phyloP scores from a whole-genome alignment of 2,329 filamentous ascomycete genomes.

The Xylaria sp. region DNA sequence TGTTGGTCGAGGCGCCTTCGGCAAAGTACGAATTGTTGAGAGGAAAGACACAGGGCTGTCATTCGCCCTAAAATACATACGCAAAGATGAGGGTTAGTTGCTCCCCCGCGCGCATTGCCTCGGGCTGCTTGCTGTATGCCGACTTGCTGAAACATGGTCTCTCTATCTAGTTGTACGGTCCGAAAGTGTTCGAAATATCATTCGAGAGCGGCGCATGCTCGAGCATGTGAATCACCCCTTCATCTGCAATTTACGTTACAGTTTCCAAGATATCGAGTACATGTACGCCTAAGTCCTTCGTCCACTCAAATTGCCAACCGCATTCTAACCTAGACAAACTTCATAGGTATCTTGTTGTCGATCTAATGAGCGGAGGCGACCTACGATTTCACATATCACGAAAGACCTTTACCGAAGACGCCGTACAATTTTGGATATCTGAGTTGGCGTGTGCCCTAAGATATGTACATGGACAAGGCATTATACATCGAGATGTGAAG shows the following conservation, averaged over 20 bases:
- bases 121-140: conserved; percentile 8
- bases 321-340: conserved; percentile 50
- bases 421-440: conserved; percentile 96
- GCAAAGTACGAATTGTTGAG: conserved; percentile 98
- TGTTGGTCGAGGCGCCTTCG: conserved; percentile 97
- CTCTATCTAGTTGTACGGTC: conserved; percentile 83
- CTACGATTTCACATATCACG: conserved; percentile 96
- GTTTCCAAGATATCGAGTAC: conserved; percentile 99
- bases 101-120: conserved; percentile 18
- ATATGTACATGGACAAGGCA: conserved; percentile 87
- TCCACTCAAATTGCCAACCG: conserved; percentile 1
- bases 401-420: conserved; percentile 98
- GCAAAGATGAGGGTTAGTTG: conserved; percentile 92
- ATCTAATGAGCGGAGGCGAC: conserved; percentile 98
- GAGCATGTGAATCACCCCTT: conserved; percentile 98
- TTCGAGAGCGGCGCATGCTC: conserved; percentile 96
- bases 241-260: conserved; percentile 97
- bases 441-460: conserved; percentile 91
- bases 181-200: conserved; percentile 97
- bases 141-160: conserved; percentile 37
- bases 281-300: conserved; percentile 70
- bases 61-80: conserved; percentile 97
- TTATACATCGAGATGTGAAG: conserved; percentile 92
- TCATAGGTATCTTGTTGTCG: conserved; percentile 96
- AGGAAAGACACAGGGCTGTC: conserved; percentile 93